Conservation (phyloP, 108 stramenopile genomes). For the Aureococcus anophagefferens region DNA sequence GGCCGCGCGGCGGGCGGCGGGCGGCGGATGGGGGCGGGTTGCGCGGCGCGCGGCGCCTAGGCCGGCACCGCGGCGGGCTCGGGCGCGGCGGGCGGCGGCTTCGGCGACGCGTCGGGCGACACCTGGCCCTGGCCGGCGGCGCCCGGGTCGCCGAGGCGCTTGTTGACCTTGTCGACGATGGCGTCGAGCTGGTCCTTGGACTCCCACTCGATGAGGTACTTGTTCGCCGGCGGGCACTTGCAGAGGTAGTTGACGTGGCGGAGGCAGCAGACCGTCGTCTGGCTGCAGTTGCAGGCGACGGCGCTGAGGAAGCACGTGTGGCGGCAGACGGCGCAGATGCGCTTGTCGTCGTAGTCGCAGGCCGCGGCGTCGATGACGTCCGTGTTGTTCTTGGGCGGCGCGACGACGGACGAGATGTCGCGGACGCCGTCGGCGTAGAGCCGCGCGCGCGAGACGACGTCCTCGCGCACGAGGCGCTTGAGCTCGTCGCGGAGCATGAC, state of each 20-base stretch:
- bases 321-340: slow-evolving; percentile 74
- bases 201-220: slow-evolving; percentile 24
- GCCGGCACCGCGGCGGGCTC: no score
- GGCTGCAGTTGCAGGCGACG: slow-evolving; percentile 83
- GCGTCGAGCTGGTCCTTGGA: no score
- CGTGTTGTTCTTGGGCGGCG: slow-evolving; percentile 57
- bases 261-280: slow-evolving; percentile 69
- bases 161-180: no score
- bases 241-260: slow-evolving; percentile 42
- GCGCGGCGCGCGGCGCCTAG: no score
- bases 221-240: slow-evolving; percentile 12
- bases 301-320: slow-evolving; percentile 86
- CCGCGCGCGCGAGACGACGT: slow-evolving; percentile 43
- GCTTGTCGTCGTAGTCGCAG: slow-evolving; percentile 81
- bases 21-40: no score
- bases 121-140: no score
- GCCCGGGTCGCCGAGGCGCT: no score
- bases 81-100: no score
- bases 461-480: slow-evolving; percentile 59
- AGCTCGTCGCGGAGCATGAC: slow-evolving; percentile 51
- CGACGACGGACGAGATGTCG: slow-evolving; percentile 58
- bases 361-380: slow-evolving; percentile 69
- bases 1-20: no score
- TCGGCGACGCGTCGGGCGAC: no score
- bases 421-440: slow-evolving; percentile 14